These are phyloP conservation scores for Xylaria sp. DNA, from an alignment of 495 filamentous ascomycete species.

Conservation along the genomic window DNA sequence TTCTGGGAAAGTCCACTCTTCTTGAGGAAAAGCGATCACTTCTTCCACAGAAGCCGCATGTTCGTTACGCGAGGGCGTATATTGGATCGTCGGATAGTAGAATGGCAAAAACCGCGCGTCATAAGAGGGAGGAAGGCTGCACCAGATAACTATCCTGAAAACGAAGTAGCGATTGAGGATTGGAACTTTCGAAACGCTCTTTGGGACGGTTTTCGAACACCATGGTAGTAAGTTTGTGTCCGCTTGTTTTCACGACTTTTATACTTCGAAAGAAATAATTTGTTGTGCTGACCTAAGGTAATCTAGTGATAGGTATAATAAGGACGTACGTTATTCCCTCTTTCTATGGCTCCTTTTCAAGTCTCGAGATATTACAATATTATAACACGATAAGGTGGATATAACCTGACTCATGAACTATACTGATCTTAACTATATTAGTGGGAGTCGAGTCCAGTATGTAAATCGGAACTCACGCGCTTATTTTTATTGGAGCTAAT, in stretches of 20 bases:
- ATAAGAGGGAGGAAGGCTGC: rapidly evolving
- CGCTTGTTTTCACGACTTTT: background rate
- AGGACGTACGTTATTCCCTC: background rate
- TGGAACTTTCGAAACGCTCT: background rate
- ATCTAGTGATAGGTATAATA: background rate
- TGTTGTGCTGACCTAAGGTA: background rate
- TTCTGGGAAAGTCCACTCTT: background rate
- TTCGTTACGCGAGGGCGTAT: background rate
- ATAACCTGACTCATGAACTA: background rate
- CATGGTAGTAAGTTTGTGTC: background rate
- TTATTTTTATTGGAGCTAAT: background rate
- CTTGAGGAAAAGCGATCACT: background rate
- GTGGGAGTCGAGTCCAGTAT: background rate
- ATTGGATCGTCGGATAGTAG: background rate
- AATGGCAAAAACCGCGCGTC: background rate
- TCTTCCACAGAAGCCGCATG: background rate
- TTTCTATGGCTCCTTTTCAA: background rate
- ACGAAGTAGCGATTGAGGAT: background rate
- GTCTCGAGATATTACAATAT: background rate
- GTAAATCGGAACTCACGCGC: background rate
- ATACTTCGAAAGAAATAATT: too few species aligned
- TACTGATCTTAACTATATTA: background rate
- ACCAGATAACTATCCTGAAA: background rate
- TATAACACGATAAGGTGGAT: background rate
- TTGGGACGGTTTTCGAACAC: background rate